Base-by-base conservation (phyloP, 1,139 yeast species). In the Yamadazyma pseudoaaseri region DNA sequence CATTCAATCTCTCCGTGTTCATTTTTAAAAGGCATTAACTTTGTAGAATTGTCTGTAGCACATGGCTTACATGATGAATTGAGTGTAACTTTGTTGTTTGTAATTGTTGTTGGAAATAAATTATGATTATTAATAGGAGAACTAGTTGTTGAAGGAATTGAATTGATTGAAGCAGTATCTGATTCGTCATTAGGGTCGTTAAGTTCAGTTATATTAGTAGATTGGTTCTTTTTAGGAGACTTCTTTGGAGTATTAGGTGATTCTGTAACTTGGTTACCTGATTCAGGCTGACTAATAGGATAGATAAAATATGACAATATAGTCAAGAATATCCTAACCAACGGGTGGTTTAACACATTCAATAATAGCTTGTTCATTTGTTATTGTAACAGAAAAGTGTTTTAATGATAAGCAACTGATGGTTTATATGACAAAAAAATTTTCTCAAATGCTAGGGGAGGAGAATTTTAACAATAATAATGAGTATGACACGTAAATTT, bases 1-100 rank as follows among this genome's bases (percentile, higher is more conserved):
- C 82, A 79, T 40, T 75, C 80, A 12, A 78, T 64, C 44, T 76
- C 79, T 3, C 85, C 85, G 25, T 66, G 61, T 9, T 56, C 58
- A 46, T 75, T 76, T 34, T 73, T 76, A 43, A 69, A 63, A 5
- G 81, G 79, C 15, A 74, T 56, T 24, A 74, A 60, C 34, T 72
- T 60, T 3, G 79, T 63, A 26, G 75, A 62, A 22, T 61, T 46
- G 5, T 69, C 67, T 6, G 81, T 75, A 16, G 82, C 71, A 48
- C 84, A 78, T 9, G 69, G 62, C 27, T 53, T 50, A 26, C 56
- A 51, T 12, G 43, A 36, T 4, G 39, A 35, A n/a, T 22, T n/a
- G n/a, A 37, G 27, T 3, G 20, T 14, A 3, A 25, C 18, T 12
- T 31, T 21, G 22, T 32, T 27, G 23, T 37, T 33, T 5, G 34